Evolutionary conservation across 331 rosid genomes (phyloP).

Genomic region (Quercus tomentella): DNA sequence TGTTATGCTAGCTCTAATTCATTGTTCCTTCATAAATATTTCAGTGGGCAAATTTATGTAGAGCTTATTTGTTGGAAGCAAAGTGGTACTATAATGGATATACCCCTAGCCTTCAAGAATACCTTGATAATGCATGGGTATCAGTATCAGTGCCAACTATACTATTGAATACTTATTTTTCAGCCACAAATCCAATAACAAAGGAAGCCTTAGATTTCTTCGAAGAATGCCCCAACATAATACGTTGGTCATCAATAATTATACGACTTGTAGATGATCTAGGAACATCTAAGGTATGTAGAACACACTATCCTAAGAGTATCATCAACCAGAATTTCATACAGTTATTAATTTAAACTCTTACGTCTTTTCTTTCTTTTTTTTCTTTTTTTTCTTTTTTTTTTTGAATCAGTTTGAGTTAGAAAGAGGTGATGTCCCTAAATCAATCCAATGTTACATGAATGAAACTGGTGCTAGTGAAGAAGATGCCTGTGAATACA

Average conservation of each 20-base stretch:
- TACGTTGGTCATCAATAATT: neutral
- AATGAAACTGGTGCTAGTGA: neutral
- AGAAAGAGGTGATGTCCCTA: conserved; percentile 8
- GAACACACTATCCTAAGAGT: too few species aligned
- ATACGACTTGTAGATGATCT: conserved; percentile 5
- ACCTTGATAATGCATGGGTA: neutral
- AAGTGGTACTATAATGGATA: neutral
- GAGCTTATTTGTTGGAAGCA: conserved; percentile 9
- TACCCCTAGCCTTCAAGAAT: too few species aligned
- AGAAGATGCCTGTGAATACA: neutral
- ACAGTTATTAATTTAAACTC: too few species aligned
- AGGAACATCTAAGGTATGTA: conserved; percentile 8
- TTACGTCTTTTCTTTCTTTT: too few species aligned
- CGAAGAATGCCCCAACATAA: neutral
- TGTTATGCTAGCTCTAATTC: neutral
- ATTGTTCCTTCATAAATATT: neutral
- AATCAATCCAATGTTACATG: conserved; percentile 17
- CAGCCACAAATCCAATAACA: neutral
- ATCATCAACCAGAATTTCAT: too few species aligned
- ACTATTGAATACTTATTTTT: neutral
- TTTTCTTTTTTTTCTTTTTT: too few species aligned
- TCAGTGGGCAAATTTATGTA: conserved; percentile 10
- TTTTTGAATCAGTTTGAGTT: neutral
- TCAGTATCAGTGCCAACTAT: neutral
- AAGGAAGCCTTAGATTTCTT: neutral